These are phyloP conservation scores for Lichina pygmaea DNA, from an alignment of 495 filamentous ascomycete species.

Conservation along the genomic window DNA sequence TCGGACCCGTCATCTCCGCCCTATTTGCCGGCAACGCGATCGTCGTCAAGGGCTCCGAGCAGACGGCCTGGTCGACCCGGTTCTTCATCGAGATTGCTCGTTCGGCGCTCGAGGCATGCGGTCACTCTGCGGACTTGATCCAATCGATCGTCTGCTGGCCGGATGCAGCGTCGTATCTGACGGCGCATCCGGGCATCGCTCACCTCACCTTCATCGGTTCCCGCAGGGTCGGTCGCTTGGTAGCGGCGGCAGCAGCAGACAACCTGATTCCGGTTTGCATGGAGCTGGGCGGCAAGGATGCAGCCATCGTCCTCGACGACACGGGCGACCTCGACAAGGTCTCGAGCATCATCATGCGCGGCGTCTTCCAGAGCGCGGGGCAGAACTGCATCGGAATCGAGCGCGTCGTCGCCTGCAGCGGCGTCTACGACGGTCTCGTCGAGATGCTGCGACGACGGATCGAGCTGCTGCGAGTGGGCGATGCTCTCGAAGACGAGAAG, in stretches of 20 bases:
- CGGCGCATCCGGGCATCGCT: conserved; percentile 54
- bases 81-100: conserved; percentile 61
- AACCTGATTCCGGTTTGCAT: conserved; percentile 58
- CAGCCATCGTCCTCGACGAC: conserved; percentile 72
- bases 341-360: conserved; percentile 61
- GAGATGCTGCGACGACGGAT: conserved; percentile 44
- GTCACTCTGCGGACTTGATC: conserved; percentile 58
- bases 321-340: conserved; percentile 38
- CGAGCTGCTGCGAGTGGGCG: conserved; percentile 40
- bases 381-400: conserved; percentile 98
- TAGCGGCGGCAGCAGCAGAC: conserved; percentile 65
- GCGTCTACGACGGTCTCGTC: conserved; percentile 45
- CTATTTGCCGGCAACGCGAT: conserved; percentile 85
- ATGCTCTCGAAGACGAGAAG: conserved; percentile 22
- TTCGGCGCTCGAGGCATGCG: conserved; percentile 55
- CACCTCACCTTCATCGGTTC: conserved; percentile 98
- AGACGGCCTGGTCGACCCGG: conserved; percentile 65
- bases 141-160: conserved; percentile 78
- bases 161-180: conserved; percentile 51
- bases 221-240: conserved; percentile 59
- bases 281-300: conserved; percentile 90
- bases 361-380: conserved; percentile 84
- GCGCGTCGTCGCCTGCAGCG: conserved; percentile 58
- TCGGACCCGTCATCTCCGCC: conserved; percentile 71
- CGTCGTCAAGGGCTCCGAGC: conserved; percentile 76